Evolutionary conservation across 805 yeast genomes (phyloP).

Genomic region (Barnettozyma vustinii): DNA sequence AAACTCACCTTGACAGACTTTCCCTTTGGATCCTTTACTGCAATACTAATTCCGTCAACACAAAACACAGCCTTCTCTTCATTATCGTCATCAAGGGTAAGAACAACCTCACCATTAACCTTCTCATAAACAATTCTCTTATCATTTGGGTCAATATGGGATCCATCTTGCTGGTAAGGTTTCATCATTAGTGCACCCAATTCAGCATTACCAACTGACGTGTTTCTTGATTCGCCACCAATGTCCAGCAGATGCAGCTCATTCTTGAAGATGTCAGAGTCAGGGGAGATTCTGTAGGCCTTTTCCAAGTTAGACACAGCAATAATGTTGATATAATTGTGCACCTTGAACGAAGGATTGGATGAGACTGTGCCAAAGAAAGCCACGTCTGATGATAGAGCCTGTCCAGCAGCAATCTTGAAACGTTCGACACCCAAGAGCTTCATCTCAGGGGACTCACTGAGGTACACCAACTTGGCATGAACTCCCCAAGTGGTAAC

Average conservation of each 20-base stretch:
- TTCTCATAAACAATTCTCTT: slow-evolving; percentile 9
- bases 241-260: slow-evolving; percentile 17
- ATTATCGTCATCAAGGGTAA: slow-evolving; percentile 14
- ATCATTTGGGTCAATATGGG: slow-evolving; percentile 10
- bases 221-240: slow-evolving; percentile 6
- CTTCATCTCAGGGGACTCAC: slow-evolving; percentile 65
- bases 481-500: slow-evolving; percentile 86
- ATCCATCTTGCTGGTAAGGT: slow-evolving; percentile 19
- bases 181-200: slow-evolving; percentile 9
- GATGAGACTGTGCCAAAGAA: neutral
- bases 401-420: slow-evolving; percentile 55
- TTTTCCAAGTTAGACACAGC: slow-evolving; percentile 20
- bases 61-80: slow-evolving; percentile 14
- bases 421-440: slow-evolving; percentile 63
- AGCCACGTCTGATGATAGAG: slow-evolving; percentile 36
- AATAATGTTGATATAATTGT: slow-evolving; percentile 13
- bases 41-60: slow-evolving; percentile 21
- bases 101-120: neutral
- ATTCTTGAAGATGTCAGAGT: slow-evolving; percentile 11
- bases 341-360: slow-evolving; percentile 3
- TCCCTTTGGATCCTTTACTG: slow-evolving; percentile 16
- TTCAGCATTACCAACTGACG: slow-evolving; percentile 5
- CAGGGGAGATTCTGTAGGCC: slow-evolving; percentile 22
- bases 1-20: slow-evolving; percentile 14
- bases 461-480: slow-evolving; percentile 76